Percentiles rank a stretch among this genome's conserved stretches.
Evolutionary conservation across 2,329 filamentous ascomycete species (phyloP).

Genomic region (Thelonectria olida): DNA sequence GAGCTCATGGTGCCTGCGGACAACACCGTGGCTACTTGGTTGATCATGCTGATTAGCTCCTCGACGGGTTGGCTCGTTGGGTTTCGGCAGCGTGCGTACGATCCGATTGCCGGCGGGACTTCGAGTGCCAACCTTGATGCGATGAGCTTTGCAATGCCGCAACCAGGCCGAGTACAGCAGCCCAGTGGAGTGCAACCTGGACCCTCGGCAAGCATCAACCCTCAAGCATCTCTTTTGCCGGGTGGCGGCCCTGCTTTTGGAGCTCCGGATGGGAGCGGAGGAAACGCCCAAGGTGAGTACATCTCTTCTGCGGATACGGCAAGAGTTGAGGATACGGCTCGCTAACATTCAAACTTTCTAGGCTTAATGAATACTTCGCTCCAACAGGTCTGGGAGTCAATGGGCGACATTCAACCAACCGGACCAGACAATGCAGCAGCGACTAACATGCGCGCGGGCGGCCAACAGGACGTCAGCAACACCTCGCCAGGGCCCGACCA

Average conservation of each 20-base stretch:
- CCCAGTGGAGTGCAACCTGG: neutral
- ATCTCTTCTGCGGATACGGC: neutral
- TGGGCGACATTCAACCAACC: neutral
- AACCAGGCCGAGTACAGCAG: neutral
- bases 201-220: neutral
- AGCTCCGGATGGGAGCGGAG: neutral
- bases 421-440: neutral
- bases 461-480: slow-evolving; percentile 7
- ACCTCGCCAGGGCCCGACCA: neutral
- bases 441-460: neutral
- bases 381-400: neutral
- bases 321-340: neutral
- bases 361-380: neutral
- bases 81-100: neutral
- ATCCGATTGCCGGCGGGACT: slow-evolving; percentile 21
- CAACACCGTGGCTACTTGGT: slow-evolving; percentile 7
- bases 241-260: neutral
- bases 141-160: neutral
- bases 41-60: slow-evolving; percentile 3
- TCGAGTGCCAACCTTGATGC: slow-evolving; percentile 20
- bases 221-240: neutral
- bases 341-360: neutral
- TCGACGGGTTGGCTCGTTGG: slow-evolving; percentile 7
- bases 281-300: neutral
- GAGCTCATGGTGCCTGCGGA: slow-evolving; percentile 3